phyloP scores from a whole-genome alignment of 495 filamentous ascomycete species.

The Staphylotrichum tortipilum region DNA sequence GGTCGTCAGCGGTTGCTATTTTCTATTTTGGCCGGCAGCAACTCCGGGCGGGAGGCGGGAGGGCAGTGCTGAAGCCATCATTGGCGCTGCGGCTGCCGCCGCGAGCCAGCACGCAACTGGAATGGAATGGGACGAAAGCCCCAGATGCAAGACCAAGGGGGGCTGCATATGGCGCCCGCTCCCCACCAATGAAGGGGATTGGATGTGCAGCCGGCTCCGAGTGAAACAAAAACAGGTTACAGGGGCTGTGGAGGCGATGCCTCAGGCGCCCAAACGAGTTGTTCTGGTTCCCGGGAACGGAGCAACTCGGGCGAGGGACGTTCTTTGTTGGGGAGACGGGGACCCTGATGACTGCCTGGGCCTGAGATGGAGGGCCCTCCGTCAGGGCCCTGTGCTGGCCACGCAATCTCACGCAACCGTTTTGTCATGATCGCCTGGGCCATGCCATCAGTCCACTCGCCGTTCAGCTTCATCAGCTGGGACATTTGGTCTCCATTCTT shows the following conservation, averaged over 20 bases:
- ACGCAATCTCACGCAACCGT: slow-evolving; percentile 4
- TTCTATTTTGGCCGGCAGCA: no score
- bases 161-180: not conserved
- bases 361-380: no score
- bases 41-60: no score
- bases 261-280: slow-evolving; percentile 1
- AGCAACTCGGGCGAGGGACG: not conserved
- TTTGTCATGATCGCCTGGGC: no score
- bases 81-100: no score
- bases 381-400: not conserved
- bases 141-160: slow-evolving; percentile 14
- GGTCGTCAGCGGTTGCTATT: slow-evolving; percentile 6
- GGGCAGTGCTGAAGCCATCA: not conserved
- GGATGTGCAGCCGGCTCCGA: not conserved
- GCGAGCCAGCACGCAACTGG: no score
- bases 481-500: no score
- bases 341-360: no score
- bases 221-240: not conserved
- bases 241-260: not conserved
- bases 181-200: not conserved
- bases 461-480: slow-evolving; percentile 3
- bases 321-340: no score
- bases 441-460: no score
- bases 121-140: no score
- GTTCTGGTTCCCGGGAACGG: no score